phyloP scores from a whole-genome alignment of 140 eudicot genomes.

The Flaveria floridana region DNA sequence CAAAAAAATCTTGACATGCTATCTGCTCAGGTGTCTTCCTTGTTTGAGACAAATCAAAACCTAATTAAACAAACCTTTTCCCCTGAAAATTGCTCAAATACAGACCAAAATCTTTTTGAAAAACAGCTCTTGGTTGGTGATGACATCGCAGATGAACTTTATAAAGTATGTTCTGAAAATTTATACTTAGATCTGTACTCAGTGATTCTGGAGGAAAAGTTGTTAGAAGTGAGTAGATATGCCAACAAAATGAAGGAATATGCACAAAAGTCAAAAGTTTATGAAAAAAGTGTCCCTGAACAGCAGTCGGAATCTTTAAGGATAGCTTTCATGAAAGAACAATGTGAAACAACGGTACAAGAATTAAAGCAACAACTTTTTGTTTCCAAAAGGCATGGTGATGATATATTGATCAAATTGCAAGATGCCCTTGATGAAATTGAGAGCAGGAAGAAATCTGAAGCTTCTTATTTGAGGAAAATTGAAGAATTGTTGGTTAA shows the following conservation, averaged over 20 bases:
- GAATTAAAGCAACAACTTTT: constrained; percentile 79
- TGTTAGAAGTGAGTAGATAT: constrained; percentile 45
- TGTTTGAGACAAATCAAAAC: constrained; percentile 85
- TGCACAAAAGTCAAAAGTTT: constrained; percentile 41
- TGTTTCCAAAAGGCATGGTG: constrained; percentile 76
- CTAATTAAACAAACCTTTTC: constrained; percentile 64
- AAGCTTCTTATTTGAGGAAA: constrained; percentile 65
- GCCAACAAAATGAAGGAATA: constrained; percentile 38
- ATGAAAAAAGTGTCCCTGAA: constrained; percentile 58
- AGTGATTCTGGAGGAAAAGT: constrained; percentile 43
- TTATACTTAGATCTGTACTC: constrained; percentile 64
- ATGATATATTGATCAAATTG: constrained; percentile 78
- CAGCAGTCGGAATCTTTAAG: constrained; percentile 67
- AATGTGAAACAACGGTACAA: constrained; percentile 73
- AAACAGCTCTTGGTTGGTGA: constrained; percentile 13
- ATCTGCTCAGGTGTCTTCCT: constrained; percentile 71
- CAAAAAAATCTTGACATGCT: constrained; percentile 83
- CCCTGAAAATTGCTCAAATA: constrained; percentile 15
- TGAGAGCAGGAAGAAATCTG: constrained; percentile 69
- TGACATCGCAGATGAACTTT: constrained; percentile 35
- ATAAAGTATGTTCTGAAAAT: constrained; percentile 45
- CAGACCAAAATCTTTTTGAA: background rate
- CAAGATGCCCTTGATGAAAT: constrained; percentile 85
- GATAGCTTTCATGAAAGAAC: constrained; percentile 83
- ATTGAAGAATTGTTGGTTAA: constrained; percentile 59